Evolutionary conservation across 2,329 filamentous ascomycete genomes (phyloP).

Genomic region (Fusarium floridanum): DNA sequence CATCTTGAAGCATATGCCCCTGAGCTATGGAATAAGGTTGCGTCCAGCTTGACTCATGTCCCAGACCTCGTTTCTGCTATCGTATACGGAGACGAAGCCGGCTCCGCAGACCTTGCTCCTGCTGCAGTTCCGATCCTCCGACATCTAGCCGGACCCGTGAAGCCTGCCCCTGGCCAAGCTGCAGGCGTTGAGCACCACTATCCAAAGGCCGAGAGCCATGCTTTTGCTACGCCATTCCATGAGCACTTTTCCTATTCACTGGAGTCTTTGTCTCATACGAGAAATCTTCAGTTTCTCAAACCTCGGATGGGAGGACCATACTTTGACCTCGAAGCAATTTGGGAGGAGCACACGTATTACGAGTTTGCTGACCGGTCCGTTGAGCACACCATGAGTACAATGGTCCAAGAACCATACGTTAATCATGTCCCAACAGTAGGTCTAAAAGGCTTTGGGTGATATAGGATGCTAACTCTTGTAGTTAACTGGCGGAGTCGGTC

Average conservation of each 20-base stretch:
- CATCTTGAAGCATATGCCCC: conserved; percentile 24
- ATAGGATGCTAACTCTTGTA: conserved; percentile 28
- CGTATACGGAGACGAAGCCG: conserved; percentile 33
- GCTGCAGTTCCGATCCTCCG: conserved; percentile 27
- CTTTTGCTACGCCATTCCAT: conserved; percentile 64
- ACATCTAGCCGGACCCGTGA: conserved; percentile 27
- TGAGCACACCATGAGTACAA: conserved; percentile 82
- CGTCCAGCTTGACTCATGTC: conserved; percentile 35
- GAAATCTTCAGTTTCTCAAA: conserved; percentile 75
- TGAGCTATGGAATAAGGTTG: conserved; percentile 39
- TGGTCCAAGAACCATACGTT: conserved; percentile 84
- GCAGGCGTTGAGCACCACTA: conserved; percentile 56
- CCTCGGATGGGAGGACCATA: conserved; percentile 71
- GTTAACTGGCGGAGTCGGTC: conserved; percentile 77
- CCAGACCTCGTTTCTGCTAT: conserved; percentile 40
- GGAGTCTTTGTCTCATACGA: conserved; percentile 74
- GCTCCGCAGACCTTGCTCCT: conserved; percentile 4
- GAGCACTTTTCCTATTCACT: conserved; percentile 62
- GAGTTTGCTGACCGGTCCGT: conserved; percentile 79
- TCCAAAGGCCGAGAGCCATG: conserved; percentile 49
- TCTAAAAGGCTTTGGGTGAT: background rate
- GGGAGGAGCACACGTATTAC: conserved; percentile 81
- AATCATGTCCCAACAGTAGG: conserved; percentile 79
- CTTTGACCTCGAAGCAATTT: conserved; percentile 82
- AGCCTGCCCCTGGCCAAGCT: conserved; percentile 1